phyloP scores from a whole-genome alignment of 352 stramenopile genomes.

The Phytophthora citrophthora region DNA sequence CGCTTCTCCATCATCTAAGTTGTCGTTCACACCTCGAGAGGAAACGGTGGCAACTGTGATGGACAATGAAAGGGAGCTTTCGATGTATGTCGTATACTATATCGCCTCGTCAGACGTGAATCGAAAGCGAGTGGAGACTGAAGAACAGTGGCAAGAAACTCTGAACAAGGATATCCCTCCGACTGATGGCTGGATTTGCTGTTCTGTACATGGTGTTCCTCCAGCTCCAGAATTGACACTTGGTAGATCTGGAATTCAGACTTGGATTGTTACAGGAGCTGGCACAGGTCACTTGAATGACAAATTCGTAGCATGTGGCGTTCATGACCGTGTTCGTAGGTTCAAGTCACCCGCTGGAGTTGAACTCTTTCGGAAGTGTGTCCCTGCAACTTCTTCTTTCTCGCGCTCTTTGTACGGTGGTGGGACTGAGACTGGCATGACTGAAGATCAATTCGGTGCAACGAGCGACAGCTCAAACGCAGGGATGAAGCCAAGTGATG shows the following conservation, averaged over 20 bases:
- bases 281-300: slow-evolving; percentile 64
- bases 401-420: slow-evolving; percentile 41
- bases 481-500: neutral
- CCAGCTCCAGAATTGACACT: slow-evolving; percentile 39
- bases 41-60: slow-evolving; percentile 33
- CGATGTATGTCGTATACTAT: slow-evolving; percentile 74
- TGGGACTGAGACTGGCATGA: slow-evolving; percentile 3
- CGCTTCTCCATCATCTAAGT: slow-evolving; percentile 44
- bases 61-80: slow-evolving; percentile 62
- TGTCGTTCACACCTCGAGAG: slow-evolving; percentile 61
- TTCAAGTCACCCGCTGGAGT: slow-evolving; percentile 73
- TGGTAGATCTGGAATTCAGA: slow-evolving; percentile 64
- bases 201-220: slow-evolving; percentile 47
- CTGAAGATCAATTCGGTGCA: neutral
- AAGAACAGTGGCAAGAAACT: slow-evolving; percentile 20
- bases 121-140: slow-evolving; percentile 1
- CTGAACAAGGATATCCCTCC: slow-evolving; percentile 42
- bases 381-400: slow-evolving; percentile 55
- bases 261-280: slow-evolving; percentile 61
- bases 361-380: slow-evolving; percentile 76
- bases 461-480: neutral
- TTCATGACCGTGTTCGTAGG: slow-evolving; percentile 50
- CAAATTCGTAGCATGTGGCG: slow-evolving; percentile 66
- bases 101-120: slow-evolving; percentile 45
- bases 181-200: slow-evolving; percentile 60